Base-by-base conservation (phyloP, 202 grass and related monocot genomes). In the Cymbopogon flexuosus region DNA sequence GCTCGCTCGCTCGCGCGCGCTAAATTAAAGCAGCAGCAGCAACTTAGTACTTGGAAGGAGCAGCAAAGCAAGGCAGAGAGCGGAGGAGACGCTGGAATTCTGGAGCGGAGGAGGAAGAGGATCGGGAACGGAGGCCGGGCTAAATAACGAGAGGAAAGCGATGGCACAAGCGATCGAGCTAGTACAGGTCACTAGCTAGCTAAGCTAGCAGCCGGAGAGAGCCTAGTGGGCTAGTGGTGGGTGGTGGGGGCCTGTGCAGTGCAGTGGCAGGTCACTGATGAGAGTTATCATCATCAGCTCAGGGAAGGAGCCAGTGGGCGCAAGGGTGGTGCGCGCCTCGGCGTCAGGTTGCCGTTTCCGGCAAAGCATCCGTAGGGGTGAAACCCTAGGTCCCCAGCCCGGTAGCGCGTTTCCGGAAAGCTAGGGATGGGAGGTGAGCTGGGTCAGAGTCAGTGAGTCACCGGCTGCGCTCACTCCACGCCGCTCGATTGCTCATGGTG, bases 341-440 rank as follows among this genome's bases (percentile, higher is more conserved):
- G 69, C 45, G 45, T 72, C 31, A 45, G 62, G 43, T 16, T 89
- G 43, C 87, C 82, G 18, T 81, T 89, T 85, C 68, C 13, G 87
- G 87, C 72, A 89, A 85, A 72, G 75, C 72, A 77, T 59, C 3
- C 31, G 14, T 54, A 58, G 57, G 78, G 72, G 24, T 43, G 68
- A 72, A 89, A 77, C 87, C 87, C 82, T 89, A 89, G 87, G 68
- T 14, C 19, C 12, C 47, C 36, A 16, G 65, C 82, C 8, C 2
- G 54, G 77, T 71, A 76, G 77, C 77, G 77, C 87, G 77, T 88
- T 88, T 81, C 22, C 23, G 24, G 87, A 83, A 88, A 72, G 75
- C 65, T 51, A 84, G 83, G 72, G 19, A 81, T 72, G 67, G 70
- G 43, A 2, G 13, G 5, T 1, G 35, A 1, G 13, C 0, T 13